A percentile compares a stretch with the other conserved stretches of the same genome.
These are phyloP conservation scores for Crepidotus variabilis DNA, from an alignment of 768 basidiomycete species.

Conservation along the genomic window DNA sequence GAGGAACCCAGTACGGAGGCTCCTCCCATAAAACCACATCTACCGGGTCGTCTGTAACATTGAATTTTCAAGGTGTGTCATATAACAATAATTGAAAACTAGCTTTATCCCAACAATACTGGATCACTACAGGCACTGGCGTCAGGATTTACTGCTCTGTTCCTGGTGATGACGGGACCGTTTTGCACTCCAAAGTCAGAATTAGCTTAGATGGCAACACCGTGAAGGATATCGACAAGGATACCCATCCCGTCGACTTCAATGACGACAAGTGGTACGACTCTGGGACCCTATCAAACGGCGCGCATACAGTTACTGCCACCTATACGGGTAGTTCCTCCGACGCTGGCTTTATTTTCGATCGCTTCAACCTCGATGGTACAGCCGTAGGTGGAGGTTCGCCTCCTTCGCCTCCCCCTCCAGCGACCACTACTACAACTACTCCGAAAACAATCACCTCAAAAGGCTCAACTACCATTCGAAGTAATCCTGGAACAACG, in stretches of 20 bases:
- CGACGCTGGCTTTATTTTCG: slow-evolving; percentile 10
- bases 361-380: slow-evolving; percentile 11
- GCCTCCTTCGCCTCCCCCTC: not conserved
- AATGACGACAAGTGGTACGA: slow-evolving; percentile 14
- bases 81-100: not conserved
- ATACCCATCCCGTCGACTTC: slow-evolving; percentile 1
- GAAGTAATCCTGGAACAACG: not conserved
- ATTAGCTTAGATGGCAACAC: not conserved
- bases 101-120: not conserved
- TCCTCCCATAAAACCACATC: not conserved
- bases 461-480: not conserved
- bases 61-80: not conserved
- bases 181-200: not conserved
- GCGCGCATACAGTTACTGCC: slow-evolving; percentile 7
- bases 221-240: not conserved
- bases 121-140: not conserved
- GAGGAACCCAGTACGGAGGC: not conserved
- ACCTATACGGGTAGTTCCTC: slow-evolving; percentile 7
- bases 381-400: not conserved
- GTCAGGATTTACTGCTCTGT: not conserved
- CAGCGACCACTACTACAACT: too few relatives aligned
- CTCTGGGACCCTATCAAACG: slow-evolving; percentile 7
- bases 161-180: not conserved
- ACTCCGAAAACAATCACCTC: not conserved
- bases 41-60: not conserved